Base-by-base conservation (phyloP, 345 rosid genomes). In the Cardamine resedifolia region DNA sequence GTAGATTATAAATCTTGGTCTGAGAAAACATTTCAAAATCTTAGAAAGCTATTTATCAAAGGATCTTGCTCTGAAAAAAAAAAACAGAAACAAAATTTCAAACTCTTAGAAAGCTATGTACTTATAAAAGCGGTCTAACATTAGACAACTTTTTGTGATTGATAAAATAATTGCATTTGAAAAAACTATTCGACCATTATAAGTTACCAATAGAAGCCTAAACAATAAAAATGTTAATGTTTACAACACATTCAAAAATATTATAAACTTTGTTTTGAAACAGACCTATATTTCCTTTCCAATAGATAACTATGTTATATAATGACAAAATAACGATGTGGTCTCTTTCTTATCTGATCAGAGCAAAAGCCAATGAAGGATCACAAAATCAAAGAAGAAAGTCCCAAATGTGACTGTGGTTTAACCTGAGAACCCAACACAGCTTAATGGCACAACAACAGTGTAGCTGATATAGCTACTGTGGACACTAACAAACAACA, bases 361-460 rank as follows among this genome's bases (percentile, higher is more conserved):
- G 3, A 44, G 39, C 16, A 28, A 19, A 28, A 47, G 12, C 57
- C 44, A 64, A 11, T 28, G 56, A 48, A 19, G 43, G 43, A 47
- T 47, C 0, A 8, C 30, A 38, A 12, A 58, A 36, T 10, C 23
- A 41, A 24, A 39, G 15, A 58, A 34, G 45, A 39, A 3, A 19
- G n/a, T 5, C 49, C 20, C 49, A 36, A 58, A 6, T 14, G 30
- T 2, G 4, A 57, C 60, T 59, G 1, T 41, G 18, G 18, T 15
- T 15, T 41, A 48, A 23, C 12, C 28, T 36, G 18, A 60, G 51
- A 49, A 28, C 33, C 16, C 12, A 52, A 41, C 55, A 23, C 28
- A n/a, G 49, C 19, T 20, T 67, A 41, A 66, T 5, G 30, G 53
- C 44, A 50, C 53, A 61, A 50, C 53, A 61, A 51, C 30, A 50